phyloP scores from a whole-genome alignment of 305 asterid species.

The Ajuga reptans region DNA sequence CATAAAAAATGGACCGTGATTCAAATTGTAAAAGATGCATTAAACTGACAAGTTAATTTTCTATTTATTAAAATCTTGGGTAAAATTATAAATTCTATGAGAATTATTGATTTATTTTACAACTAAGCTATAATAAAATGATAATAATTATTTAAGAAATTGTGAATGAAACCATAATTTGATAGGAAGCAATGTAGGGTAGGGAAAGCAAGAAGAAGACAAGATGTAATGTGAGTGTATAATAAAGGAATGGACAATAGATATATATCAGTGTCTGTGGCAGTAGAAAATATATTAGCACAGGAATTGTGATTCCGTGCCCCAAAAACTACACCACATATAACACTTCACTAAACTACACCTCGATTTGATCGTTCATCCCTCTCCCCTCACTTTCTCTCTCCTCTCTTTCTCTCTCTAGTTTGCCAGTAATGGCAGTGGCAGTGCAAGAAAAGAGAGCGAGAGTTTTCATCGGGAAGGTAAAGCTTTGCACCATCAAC shows the following conservation, averaged over 20 bases:
- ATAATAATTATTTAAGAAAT: too few relatives aligned
- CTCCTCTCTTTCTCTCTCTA: slow-evolving; percentile 22
- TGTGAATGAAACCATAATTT: too few relatives aligned
- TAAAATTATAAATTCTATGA: too few relatives aligned
- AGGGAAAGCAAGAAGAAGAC: not conserved
- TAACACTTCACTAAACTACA: slow-evolving; percentile 31
- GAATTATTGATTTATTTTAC: too few relatives aligned
- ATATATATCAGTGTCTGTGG: slow-evolving; percentile 19
- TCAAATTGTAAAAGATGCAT: too few relatives aligned
- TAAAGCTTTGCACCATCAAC: slow-evolving; percentile 29
- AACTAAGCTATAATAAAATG: too few relatives aligned
- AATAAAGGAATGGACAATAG: slow-evolving; percentile 33
- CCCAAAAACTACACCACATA: slow-evolving; percentile 29
- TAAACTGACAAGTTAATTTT: too few relatives aligned
- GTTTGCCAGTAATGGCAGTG: slow-evolving; percentile 70
- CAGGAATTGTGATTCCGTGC: slow-evolving; percentile 37
- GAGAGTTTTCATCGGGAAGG: slow-evolving; percentile 86
- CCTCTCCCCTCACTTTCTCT: not conserved
- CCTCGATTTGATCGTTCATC: slow-evolving; percentile 83
- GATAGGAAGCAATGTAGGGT: not conserved
- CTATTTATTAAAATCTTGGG: too few relatives aligned
- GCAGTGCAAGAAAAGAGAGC: slow-evolving; percentile 58
- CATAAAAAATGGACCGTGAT: too few relatives aligned
- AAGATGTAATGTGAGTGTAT: not conserved
- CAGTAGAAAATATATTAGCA: not conserved